Percentiles rank a stretch among this genome's conserved stretches.
Conservation (phyloP, 176 grass and related monocot genomes). For the Guadua angustifolia region DNA sequence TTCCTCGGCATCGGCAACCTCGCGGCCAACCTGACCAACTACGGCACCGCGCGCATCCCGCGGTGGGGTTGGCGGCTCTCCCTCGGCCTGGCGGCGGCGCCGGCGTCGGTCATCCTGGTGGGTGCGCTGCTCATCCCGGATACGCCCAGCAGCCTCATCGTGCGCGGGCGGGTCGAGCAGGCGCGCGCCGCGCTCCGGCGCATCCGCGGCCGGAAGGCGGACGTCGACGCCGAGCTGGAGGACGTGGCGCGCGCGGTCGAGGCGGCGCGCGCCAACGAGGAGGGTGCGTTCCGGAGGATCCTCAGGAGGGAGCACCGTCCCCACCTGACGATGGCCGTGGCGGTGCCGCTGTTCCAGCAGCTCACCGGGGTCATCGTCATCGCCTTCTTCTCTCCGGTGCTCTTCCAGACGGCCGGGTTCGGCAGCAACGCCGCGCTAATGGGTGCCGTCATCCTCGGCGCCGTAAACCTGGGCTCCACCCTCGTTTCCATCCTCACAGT, state of each 20-base stretch:
- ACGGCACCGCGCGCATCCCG: constrained; percentile 50
- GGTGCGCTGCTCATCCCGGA: constrained; percentile 61
- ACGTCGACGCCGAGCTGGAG: constrained; percentile 65
- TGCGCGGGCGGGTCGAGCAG: constrained; percentile 48
- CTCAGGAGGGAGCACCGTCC: constrained; percentile 58
- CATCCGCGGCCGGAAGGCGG: constrained; percentile 46
- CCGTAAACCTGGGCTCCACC: constrained; percentile 56
- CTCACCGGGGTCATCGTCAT: constrained; percentile 71
- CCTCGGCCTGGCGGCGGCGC: constrained; percentile 57
- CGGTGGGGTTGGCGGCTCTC: constrained; percentile 74
- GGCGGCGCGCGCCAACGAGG: constrained; percentile 29
- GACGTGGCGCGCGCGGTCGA: constrained; percentile 45
- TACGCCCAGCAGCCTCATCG: constrained; percentile 63
- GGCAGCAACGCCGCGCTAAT: constrained; percentile 56
- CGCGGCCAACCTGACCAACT: constrained; percentile 60
- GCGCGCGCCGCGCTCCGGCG: constrained; percentile 56
- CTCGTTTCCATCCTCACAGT: constrained; percentile 47
- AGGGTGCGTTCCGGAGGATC: constrained; percentile 65
- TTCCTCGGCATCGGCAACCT: constrained; percentile 65
- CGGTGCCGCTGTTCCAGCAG: constrained; percentile 70
- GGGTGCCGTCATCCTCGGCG: constrained; percentile 64
- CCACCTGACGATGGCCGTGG: constrained; percentile 62
- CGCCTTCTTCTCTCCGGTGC: constrained; percentile 71
- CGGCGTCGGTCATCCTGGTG: constrained; percentile 51
- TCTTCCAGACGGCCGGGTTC: constrained; percentile 76